Evolutionary conservation across 2,329 filamentous ascomycete species (phyloP), one percentile per base, ranked within the genome.

Genomic region (Remersonia thermophila): DNA sequence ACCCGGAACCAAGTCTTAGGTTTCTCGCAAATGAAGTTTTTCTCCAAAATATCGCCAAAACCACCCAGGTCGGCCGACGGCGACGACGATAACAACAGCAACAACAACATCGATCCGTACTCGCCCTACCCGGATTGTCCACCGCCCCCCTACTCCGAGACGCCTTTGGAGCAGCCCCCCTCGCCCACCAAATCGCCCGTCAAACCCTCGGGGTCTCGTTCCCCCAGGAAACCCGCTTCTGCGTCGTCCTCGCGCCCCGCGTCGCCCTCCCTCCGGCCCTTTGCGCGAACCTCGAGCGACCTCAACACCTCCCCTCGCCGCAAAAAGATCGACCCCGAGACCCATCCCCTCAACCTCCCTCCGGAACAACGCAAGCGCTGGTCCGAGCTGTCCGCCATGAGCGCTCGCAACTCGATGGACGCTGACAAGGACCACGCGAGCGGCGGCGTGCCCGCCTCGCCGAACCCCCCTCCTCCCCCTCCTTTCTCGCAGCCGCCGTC

Each of bases 331-430:
- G 77, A 83, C 55, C 67, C 68, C 45, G 73, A 89, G 55, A 80
- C 77, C 3, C 87, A 95, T 58, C 89, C 89, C 27, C 71, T 95
- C 35, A 95, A 95, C 54, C 74, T 93, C 15, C 85, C 81, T 2
- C 86, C 86, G 32, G 86, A 94, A 64, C 80, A 94, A 69, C 73
- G 85, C 52, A 81, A 83, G 58, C 77, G 83, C 44, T 61, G 83
- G 39, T 84, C 80, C 33, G 70, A 69, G 48, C 68, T 85, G 44
- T 79, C 78, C 45, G 68, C 56, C 51, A 70, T 73, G 71, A 76
- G 63, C 50, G 66, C 67, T 45, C 65, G 72, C 45, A 73, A 66
- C 51, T 77, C 80, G 41, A 86, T 89, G 80, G 83, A 91, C 48
- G 65, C 85, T 48, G 83, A 91, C 59, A 67, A 71, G 47, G 79